Evolutionary conservation across 2,329 filamentous ascomycete genomes (phyloP).

Genomic region (Metarhizium sp.): DNA sequence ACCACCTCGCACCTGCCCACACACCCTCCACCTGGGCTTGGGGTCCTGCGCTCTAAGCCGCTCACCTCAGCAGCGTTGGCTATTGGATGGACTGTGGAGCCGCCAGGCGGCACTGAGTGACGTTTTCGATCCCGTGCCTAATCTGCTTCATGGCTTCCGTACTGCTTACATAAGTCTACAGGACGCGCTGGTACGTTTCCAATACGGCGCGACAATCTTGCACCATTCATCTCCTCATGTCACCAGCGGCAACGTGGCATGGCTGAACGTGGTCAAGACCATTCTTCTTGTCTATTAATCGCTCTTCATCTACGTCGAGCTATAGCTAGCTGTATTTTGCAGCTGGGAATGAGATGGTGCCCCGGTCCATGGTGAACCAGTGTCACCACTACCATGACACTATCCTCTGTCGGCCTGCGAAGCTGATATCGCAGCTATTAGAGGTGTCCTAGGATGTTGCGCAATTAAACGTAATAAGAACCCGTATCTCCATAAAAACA

Average conservation of each 20-base stretch:
- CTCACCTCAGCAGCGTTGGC: not conserved
- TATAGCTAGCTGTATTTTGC: not conserved
- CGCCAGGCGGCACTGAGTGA: constrained; percentile 10
- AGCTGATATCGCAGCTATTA: not conserved
- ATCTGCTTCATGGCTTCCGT: not conserved
- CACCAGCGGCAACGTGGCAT: no score
- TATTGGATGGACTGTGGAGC: constrained; percentile 2
- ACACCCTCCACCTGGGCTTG: no score
- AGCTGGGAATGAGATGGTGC: not conserved
- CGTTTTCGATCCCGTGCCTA: constrained; percentile 13
- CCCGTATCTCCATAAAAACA: not conserved
- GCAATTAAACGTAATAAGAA: not conserved
- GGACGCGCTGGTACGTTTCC: no score
- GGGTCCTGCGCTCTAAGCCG: no score
- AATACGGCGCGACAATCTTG: not conserved
- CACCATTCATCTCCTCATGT: not conserved
- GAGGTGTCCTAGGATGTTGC: not conserved
- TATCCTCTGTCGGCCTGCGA: not conserved
- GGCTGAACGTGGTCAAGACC: no score
- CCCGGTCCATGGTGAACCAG: not conserved
- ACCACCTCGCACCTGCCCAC: constrained; percentile 4
- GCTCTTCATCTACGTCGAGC: not conserved
- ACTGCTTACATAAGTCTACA: not conserved
- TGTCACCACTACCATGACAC: not conserved
- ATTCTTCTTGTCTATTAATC: not conserved